These are phyloP conservation scores for Sporothrix schenckii DNA, from an alignment of 2,329 filamentous ascomycete genomes.

Conservation along the genomic window DNA sequence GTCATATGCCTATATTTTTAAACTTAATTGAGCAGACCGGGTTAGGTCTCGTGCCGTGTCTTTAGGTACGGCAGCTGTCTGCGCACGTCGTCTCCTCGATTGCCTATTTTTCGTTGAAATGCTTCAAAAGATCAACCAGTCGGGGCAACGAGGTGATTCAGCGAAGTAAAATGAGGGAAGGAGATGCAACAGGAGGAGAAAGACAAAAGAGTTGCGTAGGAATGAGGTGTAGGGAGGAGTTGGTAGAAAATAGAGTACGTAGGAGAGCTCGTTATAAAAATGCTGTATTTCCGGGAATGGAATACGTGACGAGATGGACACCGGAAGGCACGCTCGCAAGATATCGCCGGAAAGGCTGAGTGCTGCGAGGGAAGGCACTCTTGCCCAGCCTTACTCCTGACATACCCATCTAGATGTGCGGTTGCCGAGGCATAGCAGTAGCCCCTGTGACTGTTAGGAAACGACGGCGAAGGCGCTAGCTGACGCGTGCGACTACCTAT, in stretches of 20 bases:
- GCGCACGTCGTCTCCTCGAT: conserved; percentile 9
- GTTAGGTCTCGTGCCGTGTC: not conserved
- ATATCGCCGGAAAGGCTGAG: conserved; percentile 9
- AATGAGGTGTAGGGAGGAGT: conserved; percentile 3
- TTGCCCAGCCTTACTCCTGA: conserved; percentile 13
- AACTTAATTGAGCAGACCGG: no score
- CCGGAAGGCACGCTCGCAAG: not conserved
- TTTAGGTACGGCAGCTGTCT: not conserved
- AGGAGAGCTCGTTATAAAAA: conserved; percentile 3
- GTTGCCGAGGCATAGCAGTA: conserved; percentile 16
- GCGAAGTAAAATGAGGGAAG: not conserved
- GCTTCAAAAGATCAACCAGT: not conserved
- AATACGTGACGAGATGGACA: not conserved
- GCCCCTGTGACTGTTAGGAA: not conserved
- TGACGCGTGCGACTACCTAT: not conserved
- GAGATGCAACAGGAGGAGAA: not conserved
- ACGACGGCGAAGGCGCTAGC: not conserved
- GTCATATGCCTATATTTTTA: not conserved
- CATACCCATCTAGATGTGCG: not conserved
- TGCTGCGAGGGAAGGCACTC: not conserved
- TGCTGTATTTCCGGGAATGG: not conserved
- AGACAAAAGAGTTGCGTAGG: conserved; percentile 1
- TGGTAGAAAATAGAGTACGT: not conserved
- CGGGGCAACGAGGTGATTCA: not conserved
- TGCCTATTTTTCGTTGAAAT: conserved; percentile 5